phyloP scores from a whole-genome alignment of 352 stramenopile species.

The Phytopythium ostracodes region DNA sequence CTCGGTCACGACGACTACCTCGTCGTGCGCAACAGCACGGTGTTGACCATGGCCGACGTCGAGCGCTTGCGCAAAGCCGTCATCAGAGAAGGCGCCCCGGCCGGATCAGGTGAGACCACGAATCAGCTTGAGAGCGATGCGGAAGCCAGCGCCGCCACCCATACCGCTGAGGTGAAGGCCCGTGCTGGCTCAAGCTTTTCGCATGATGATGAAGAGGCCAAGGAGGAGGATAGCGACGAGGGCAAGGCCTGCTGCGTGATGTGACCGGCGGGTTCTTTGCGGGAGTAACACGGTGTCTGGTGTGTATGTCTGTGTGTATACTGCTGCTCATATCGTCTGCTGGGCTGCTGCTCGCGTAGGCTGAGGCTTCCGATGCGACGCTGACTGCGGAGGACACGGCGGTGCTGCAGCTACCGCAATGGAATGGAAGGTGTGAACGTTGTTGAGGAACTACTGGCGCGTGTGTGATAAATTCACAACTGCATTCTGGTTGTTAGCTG shows the following conservation, averaged over 20 bases:
- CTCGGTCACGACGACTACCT: conserved; percentile 61
- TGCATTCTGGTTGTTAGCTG: not conserved
- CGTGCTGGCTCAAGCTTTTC: not conserved
- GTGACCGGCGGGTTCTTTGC: not conserved
- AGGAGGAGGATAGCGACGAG: conserved; percentile 18
- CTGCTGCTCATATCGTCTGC: not conserved
- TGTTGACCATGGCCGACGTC: conserved; percentile 75
- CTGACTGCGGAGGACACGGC: not conserved
- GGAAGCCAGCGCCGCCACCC: too few species aligned
- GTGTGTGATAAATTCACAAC: conserved; percentile 2
- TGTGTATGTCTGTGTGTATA: conserved; percentile 10
- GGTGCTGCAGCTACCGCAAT: not conserved
- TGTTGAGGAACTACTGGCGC: not conserved
- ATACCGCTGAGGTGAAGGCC: not conserved
- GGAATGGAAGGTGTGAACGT: not conserved
- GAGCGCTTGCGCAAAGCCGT: conserved; percentile 52
- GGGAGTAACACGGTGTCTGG: conserved; percentile 4
- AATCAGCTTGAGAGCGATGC: not conserved
- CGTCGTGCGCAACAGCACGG: conserved; percentile 74
- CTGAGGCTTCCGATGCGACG: not conserved
- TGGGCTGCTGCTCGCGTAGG: conserved; percentile 1
- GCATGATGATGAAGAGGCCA: not conserved
- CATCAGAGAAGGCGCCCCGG: not conserved
- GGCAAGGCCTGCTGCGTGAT: conserved; percentile 8
- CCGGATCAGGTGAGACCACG: conserved; percentile 1